phyloP scores from a whole-genome alignment of 208 protist genomes.

The Leishmania braziliensis region DNA sequence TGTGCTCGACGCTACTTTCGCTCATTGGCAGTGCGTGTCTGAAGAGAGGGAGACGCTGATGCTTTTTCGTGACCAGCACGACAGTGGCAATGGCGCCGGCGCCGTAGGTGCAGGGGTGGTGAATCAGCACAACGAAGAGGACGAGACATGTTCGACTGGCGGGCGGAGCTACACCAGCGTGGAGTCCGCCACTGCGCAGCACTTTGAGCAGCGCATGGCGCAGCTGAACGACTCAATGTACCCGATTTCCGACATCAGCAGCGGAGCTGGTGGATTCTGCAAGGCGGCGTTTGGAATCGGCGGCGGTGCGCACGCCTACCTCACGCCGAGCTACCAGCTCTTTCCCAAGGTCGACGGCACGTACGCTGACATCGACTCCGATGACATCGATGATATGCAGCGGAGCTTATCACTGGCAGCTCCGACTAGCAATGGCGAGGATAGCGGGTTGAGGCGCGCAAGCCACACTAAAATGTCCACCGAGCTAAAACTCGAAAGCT shows the following conservation, averaged over 20 bases:
- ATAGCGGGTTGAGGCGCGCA: not conserved
- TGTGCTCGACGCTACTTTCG: not conserved
- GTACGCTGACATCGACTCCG: constrained; percentile 1
- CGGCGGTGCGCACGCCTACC: constrained; percentile 9
- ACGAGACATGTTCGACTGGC: constrained; percentile 25
- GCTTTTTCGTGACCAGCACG: constrained; percentile 33
- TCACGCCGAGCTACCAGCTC: constrained; percentile 26
- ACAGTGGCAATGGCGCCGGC: constrained; percentile 19
- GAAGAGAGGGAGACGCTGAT: not conserved
- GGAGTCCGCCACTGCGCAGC: constrained; percentile 30
- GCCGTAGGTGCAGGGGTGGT: constrained; percentile 13
- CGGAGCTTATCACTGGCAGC: constrained; percentile 10
- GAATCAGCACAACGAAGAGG: constrained; percentile 24
- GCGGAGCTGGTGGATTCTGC: not conserved
- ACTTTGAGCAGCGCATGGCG: constrained; percentile 48
- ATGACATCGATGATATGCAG: constrained; percentile 5
- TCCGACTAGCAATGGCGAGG: not conserved
- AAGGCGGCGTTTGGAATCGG: not conserved
- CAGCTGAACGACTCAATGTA: constrained; percentile 16
- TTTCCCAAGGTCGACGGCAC: constrained; percentile 7
- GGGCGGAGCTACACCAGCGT: constrained; percentile 44
- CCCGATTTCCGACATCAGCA: not conserved
- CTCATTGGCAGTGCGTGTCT: not conserved
- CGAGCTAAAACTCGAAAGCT: not conserved
- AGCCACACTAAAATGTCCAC: not conserved